A percentile compares a stretch with the other conserved stretches of the same genome.
Conservation (phyloP, 495 filamentous ascomycete genomes). For the Rhypophila decipiens region DNA sequence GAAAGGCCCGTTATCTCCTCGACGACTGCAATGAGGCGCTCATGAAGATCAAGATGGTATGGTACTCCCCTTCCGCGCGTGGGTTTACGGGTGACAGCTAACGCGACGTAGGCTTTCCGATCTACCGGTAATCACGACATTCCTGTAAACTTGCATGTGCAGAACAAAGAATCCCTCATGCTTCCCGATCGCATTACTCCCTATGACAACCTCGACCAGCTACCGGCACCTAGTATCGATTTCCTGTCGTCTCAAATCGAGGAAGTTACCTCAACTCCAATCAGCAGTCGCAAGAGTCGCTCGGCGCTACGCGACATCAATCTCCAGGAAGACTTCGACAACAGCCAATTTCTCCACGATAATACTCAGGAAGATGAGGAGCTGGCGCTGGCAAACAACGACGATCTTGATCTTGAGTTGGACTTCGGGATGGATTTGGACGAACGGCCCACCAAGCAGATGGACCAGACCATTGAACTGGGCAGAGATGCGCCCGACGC, state of each 20-base stretch:
- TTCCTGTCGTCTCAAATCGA: constrained; percentile 64
- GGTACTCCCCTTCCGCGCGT: constrained; percentile 6
- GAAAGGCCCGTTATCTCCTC: constrained; percentile 90
- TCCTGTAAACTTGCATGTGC: constrained; percentile 56
- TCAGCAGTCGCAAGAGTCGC: constrained; percentile 42
- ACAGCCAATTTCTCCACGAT: constrained; percentile 65
- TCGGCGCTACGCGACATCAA: constrained; percentile 60
- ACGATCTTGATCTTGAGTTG: constrained; percentile 52
- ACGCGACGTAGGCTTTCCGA: constrained; percentile 58
- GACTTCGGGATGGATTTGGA: constrained; percentile 55
- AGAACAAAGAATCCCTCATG: constrained; percentile 63
- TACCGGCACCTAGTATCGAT: constrained; percentile 63
- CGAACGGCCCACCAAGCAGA: constrained; percentile 31
- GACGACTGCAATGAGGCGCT: constrained; percentile 97
- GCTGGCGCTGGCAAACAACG: constrained; percentile 43
- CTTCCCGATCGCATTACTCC: constrained; percentile 87
- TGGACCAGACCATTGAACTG: constrained; percentile 66
- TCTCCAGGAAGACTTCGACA: constrained; percentile 50
- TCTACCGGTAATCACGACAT: constrained; percentile 75
- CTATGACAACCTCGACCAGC: constrained; percentile 68
- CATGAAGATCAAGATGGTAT: constrained; percentile 96
- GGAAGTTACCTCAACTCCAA: constrained; percentile 43
- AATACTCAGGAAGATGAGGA: constrained; percentile 50
- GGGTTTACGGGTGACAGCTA: constrained; percentile 23
- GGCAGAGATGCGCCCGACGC: constrained; percentile 71